Evolutionary conservation across 108 stramenopile genomes (phyloP), one percentile per base, ranked within the genome.

Genomic region (Skeletonema costatum): DNA sequence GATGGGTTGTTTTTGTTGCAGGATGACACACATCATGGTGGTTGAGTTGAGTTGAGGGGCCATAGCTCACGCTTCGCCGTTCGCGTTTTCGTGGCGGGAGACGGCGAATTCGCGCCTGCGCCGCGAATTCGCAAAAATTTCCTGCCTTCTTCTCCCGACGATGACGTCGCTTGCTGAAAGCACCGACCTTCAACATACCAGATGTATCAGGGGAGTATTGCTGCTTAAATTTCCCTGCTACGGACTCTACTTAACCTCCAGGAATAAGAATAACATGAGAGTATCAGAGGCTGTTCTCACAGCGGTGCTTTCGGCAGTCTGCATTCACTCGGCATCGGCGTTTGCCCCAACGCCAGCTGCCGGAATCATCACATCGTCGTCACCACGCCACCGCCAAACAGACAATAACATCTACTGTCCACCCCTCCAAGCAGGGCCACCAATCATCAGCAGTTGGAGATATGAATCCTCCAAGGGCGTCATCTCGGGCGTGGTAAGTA

Each of bases 401-500:
- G 32, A 62, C 17, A 42, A 32, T 25, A 69, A 63, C 66, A 39
- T 70, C 19, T 46, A 53, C 29, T 69, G 60, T 62, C 68, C 79
- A 56, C 79, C 72, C 48, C 63, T 80, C 38, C 53, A 68, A 36
- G 63, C 73, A 32, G 79, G 73, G 7, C 79, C 73, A 25, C 79
- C 79, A 51, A 50, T 80, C 48, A 80, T 80, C 61, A 69, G 73
- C 63, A 73, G 73, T 56, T 80, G 79, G 79, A 51, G 73, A 30
- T 80, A 80, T 36, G 71, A 72, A 46, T 73, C 64, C 14, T 63
- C 56, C 32, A 84, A 84, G 36, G 87, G 87, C 16, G 51, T 80
- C n/a, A 80, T 88, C 21, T 60, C 64, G 8, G 85, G 87, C 59
- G 81, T 76, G 14, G 76, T 88, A 9, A 71, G 69, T 35, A 86